Conservation (phyloP, 2,329 filamentous ascomycete species). For the Fusarium musae region DNA sequence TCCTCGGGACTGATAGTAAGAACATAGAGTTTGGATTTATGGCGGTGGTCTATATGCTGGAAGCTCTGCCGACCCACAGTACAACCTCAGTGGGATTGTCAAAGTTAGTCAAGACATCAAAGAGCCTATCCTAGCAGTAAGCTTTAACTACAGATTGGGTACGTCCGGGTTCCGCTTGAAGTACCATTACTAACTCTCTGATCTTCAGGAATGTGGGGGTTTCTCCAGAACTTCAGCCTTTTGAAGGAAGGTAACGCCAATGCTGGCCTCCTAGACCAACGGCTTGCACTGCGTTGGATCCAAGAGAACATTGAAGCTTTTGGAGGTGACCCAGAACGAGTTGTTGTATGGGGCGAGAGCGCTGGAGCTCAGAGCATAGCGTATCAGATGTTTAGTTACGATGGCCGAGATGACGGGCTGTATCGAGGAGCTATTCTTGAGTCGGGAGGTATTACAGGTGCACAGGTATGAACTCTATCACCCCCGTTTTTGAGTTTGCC, state of each 20-base stretch:
- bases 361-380: slow-evolving; percentile 55
- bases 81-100: slow-evolving; percentile 52
- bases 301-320: slow-evolving; percentile 65
- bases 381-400: slow-evolving; percentile 65
- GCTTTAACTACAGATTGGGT: slow-evolving; percentile 64
- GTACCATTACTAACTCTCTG: background rate
- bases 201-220: slow-evolving; percentile 57
- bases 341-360: slow-evolving; percentile 62
- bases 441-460: slow-evolving; percentile 54
- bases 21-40: slow-evolving; percentile 64
- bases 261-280: slow-evolving; percentile 62
- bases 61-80: slow-evolving; percentile 60
- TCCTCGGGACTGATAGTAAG: background rate
- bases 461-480: slow-evolving; percentile 14
- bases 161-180: background rate
- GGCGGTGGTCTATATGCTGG: slow-evolving; percentile 65
- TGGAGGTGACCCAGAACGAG: slow-evolving; percentile 58
- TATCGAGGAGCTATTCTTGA: slow-evolving; percentile 66
- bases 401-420: slow-evolving; percentile 64
- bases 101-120: slow-evolving; percentile 61
- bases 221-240: slow-evolving; percentile 59
- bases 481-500: background rate
- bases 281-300: slow-evolving; percentile 61
- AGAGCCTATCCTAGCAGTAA: slow-evolving; percentile 64
- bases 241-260: slow-evolving; percentile 56